Conservation (phyloP, 2,329 filamentous ascomycete species). For the Colletotrichum sp. region DNA sequence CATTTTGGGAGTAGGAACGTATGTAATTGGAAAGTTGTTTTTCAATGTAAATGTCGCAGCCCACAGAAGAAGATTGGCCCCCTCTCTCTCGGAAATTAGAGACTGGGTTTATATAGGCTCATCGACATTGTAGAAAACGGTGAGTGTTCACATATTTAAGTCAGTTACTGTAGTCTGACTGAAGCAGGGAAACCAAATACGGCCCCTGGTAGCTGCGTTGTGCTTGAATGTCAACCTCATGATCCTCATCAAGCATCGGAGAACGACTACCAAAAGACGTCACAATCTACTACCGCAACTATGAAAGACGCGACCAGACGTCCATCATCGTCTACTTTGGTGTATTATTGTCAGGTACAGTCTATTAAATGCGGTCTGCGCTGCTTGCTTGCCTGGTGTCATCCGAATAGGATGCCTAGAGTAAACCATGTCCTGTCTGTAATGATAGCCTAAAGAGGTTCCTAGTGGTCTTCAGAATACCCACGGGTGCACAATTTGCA, state of each 20-base stretch:
- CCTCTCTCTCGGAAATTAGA: background rate
- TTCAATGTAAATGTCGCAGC: background rate
- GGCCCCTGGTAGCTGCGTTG: rapidly evolving
- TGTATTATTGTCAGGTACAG: rapidly evolving
- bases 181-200: background rate
- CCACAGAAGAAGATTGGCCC: background rate
- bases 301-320: rapidly evolving
- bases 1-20: rapidly evolving
- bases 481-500: no score
- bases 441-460: background rate
- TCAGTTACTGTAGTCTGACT: rapidly evolving
- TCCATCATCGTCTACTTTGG: background rate
- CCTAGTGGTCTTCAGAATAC: background rate
- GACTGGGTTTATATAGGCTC: background rate
- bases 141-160: rapidly evolving
- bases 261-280: background rate
- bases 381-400: rapidly evolving
- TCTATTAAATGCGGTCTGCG: background rate
- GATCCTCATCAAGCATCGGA: background rate
- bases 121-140: rapidly evolving
- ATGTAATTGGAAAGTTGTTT: background rate
- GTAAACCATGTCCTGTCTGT: rapidly evolving
- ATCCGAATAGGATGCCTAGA: background rate
- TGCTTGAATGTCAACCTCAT: background rate
- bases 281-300: background rate